Evolutionary conservation across 2,329 filamentous ascomycete genomes (phyloP).

Genomic region (Colletotrichum lupini): DNA sequence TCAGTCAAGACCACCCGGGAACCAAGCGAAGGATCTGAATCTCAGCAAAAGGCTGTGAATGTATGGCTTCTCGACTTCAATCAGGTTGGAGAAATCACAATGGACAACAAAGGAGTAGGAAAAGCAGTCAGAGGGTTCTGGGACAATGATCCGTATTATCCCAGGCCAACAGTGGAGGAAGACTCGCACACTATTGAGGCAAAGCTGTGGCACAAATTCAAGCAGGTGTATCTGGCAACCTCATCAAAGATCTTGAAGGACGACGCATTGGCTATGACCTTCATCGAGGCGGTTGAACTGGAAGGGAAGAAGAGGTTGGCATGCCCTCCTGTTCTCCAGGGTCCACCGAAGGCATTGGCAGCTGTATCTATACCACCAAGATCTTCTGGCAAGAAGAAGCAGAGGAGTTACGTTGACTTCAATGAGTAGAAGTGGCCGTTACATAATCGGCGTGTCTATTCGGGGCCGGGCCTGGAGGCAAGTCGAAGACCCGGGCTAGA

Average conservation of each 20-base stretch:
- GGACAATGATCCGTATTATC: slow-evolving; percentile 1
- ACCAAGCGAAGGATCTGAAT: no score
- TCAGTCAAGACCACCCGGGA: not conserved
- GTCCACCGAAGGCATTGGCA: slow-evolving; percentile 45
- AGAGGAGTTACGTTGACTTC: not conserved
- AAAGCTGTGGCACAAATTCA: not conserved
- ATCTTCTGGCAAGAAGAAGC: not conserved
- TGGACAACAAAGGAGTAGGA: not conserved
- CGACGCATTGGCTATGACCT: not conserved
- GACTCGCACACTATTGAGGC: not conserved
- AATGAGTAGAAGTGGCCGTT: not conserved
- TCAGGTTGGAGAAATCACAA: not conserved
- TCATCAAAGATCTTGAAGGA: not conserved
- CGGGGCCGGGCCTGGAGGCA: not conserved
- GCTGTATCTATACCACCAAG: not conserved
- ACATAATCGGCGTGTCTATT: not conserved
- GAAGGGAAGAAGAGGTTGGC: not conserved
- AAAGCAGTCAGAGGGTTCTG: not conserved
- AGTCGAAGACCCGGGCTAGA: not conserved
- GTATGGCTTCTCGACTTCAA: not conserved
- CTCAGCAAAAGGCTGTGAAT: not conserved
- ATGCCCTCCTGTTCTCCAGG: not conserved
- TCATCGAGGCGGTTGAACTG: not conserved
- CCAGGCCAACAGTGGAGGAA: not conserved
- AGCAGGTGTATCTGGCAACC: not conserved